Evolutionary conservation across 2,329 filamentous ascomycete species (phyloP).

Genomic region (Chalara sp.): DNA sequence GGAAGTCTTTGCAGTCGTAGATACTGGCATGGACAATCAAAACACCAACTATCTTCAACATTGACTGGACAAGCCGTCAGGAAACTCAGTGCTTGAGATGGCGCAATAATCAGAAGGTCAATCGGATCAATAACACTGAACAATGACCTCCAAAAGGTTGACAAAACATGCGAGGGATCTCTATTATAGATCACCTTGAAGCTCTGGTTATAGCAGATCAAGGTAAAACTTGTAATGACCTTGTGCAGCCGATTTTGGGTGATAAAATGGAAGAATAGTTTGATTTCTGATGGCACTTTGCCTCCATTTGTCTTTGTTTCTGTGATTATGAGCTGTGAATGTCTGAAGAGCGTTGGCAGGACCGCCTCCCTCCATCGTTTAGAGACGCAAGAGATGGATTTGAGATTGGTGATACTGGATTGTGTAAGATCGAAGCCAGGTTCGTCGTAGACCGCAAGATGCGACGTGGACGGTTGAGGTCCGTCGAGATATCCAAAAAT

Average conservation of each 20-base stretch:
- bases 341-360: constrained; percentile 50
- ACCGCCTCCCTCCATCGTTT: constrained; percentile 44
- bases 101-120: constrained; percentile 50
- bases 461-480: constrained; percentile 37
- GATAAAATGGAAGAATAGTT: constrained; percentile 30
- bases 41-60: constrained; percentile 54
- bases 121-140: constrained; percentile 47
- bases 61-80: constrained; percentile 52
- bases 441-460: constrained; percentile 36
- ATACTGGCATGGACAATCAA: constrained; percentile 56
- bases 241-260: constrained; percentile 23
- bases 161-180: background rate
- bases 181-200: constrained; percentile 1
- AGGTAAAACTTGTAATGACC: constrained; percentile 33
- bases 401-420: constrained; percentile 38
- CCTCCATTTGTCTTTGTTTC: constrained; percentile 7
- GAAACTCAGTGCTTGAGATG: constrained; percentile 54
- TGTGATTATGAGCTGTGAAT: constrained; percentile 36
- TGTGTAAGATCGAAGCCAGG: constrained; percentile 37
- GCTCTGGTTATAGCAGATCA: constrained; percentile 22
- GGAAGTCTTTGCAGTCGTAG: constrained; percentile 35
- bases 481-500: constrained; percentile 49
- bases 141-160: constrained; percentile 46
- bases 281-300: constrained; percentile 9
- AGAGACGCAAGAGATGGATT: constrained; percentile 47